These are phyloP conservation scores for Tremella mesenterica DNA, from an alignment of 768 basidiomycete genomes.

Conservation along the genomic window DNA sequence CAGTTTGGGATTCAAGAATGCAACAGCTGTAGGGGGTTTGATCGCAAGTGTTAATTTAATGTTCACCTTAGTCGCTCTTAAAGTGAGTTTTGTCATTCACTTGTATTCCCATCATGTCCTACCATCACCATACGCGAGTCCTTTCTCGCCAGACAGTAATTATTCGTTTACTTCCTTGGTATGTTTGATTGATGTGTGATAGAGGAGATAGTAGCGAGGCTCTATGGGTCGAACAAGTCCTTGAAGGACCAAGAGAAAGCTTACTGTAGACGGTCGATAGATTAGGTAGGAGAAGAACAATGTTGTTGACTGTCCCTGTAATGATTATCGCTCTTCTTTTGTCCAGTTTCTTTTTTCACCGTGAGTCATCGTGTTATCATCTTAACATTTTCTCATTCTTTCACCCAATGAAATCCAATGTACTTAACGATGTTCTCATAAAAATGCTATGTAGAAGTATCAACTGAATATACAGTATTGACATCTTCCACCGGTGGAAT, in stretches of 20 bases:
- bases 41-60: constrained; percentile 70
- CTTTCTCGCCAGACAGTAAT: no score
- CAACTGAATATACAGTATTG: background rate
- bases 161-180: no score
- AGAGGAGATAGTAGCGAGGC: background rate
- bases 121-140: no score
- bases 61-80: constrained; percentile 64
- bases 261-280: constrained; percentile 58
- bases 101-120: no score
- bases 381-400: no score
- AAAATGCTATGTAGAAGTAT: background rate
- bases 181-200: no score
- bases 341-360: constrained; percentile 59
- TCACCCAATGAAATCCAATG: background rate
- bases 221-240: background rate
- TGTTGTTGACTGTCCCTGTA: constrained; percentile 62
- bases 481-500: constrained; percentile 50
- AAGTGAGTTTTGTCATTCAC: constrained; percentile 12
- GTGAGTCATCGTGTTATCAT: constrained; percentile 48
- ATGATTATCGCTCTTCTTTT: constrained; percentile 62
- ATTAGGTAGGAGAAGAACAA: constrained; percentile 61
- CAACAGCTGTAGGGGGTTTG: constrained; percentile 70
- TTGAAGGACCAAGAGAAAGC: background rate
- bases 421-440: no score
- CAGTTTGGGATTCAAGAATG: constrained; percentile 70